Conservation (phyloP, 2,329 filamentous ascomycete genomes). For the Sporothrix humicola region DNA sequence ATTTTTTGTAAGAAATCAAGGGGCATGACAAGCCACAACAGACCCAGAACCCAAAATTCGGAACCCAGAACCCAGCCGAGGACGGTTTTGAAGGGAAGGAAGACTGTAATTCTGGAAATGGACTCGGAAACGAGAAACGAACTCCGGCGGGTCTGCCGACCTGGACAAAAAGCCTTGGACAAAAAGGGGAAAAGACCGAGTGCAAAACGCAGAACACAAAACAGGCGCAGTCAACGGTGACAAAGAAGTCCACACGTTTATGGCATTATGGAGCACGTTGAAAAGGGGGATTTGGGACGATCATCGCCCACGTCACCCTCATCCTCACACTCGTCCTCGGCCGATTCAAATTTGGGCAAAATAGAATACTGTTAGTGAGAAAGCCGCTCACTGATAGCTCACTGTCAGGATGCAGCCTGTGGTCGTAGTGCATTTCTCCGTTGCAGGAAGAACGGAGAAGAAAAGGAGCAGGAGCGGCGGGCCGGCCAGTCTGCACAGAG, state of each 20-base stretch:
- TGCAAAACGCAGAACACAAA: neutral
- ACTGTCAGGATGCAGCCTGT: neutral
- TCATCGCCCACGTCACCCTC: neutral
- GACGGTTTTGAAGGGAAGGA: too few species aligned
- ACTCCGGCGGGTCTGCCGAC: neutral
- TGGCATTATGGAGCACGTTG: neutral
- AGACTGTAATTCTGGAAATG: neutral
- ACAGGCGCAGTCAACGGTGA: neutral
- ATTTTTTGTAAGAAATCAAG: neutral
- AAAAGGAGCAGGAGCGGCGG: neutral
- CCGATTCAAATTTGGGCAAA: neutral
- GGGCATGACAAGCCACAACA: neutral
- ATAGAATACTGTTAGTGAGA: too few species aligned
- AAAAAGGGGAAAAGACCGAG: constrained; percentile 8
- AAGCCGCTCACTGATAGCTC: neutral
- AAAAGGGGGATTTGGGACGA: neutral
- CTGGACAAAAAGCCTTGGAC: constrained; percentile 11
- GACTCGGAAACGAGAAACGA: neutral
- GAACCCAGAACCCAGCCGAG: too few species aligned
- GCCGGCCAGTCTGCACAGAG: neutral
- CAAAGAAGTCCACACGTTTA: neutral
- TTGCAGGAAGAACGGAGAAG: neutral
- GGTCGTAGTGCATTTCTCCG: neutral
- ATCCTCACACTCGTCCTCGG: neutral
- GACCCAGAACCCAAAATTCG: too few species aligned